Percentiles rank a stretch among this genome's conserved stretches.
phyloP scores from a whole-genome alignment of 202 grass and related monocot species.

The Bolboschoenoplectus hybrid region DNA sequence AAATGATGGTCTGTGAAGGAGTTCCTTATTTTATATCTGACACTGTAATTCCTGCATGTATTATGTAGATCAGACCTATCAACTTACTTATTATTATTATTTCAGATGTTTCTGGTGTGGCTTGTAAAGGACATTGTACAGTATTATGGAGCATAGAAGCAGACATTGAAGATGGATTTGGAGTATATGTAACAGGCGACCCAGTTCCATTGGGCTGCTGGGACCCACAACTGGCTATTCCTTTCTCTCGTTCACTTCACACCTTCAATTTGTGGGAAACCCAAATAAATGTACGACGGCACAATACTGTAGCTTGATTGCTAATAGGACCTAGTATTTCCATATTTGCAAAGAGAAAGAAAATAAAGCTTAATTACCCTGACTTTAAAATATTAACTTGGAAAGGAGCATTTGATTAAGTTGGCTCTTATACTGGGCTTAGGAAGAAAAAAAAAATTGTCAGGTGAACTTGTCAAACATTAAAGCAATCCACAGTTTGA shows the following conservation, averaged over 20 bases:
- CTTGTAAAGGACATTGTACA: constrained; percentile 78
- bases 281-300: constrained; percentile 70
- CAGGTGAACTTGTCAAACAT: constrained; percentile 6
- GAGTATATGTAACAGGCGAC: constrained; percentile 77
- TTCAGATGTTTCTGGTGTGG: constrained; percentile 61
- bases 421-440: neutral
- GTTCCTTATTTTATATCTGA: constrained; percentile 15
- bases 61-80: constrained; percentile 7
- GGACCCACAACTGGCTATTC: constrained; percentile 80
- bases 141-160: constrained; percentile 84
- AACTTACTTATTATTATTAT: constrained; percentile 44
- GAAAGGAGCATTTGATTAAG: neutral
- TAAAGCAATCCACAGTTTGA: neutral
- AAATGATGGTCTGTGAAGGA: neutral
- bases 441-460: neutral
- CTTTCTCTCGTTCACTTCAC: constrained; percentile 59
- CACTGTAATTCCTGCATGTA: neutral
- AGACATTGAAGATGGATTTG: constrained; percentile 65
- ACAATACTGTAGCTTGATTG: neutral
- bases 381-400: neutral
- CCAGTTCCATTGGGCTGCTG: constrained; percentile 84
- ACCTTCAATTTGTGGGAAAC: constrained; percentile 62
- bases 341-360: neutral
- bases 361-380: neutral
- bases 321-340: constrained; percentile 1